These are phyloP conservation scores for Hymenoscyphus linearis DNA, from an alignment of 2,329 filamentous ascomycete genomes.

Conservation along the genomic window DNA sequence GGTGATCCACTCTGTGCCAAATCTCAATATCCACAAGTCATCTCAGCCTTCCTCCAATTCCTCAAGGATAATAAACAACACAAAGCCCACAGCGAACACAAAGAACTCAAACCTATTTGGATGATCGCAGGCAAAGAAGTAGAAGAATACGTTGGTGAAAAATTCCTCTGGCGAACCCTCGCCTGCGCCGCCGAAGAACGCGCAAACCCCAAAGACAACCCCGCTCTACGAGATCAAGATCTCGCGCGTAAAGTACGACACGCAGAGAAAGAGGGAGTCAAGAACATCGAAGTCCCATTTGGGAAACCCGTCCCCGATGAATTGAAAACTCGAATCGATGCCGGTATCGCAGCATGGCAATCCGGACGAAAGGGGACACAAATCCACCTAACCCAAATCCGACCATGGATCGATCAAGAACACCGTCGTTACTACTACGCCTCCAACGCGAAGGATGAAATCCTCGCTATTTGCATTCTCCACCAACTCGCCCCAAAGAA, in stretches of 20 bases:
- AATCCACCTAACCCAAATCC: conserved; percentile 84
- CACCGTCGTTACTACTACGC: conserved; percentile 86
- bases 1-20: conserved; percentile 82
- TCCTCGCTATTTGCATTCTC: conserved; percentile 75
- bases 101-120: conserved; percentile 77
- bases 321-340: conserved; percentile 63
- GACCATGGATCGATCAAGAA: conserved; percentile 76
- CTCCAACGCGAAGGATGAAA: conserved; percentile 63
- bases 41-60: conserved; percentile 68
- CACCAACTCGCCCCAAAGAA: conserved; percentile 74
- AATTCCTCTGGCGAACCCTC: conserved; percentile 81
- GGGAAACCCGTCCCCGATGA: conserved; percentile 60
- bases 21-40: conserved; percentile 68
- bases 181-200: conserved; percentile 87
- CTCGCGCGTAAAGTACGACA: conserved; percentile 77
- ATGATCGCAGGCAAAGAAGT: conserved; percentile 75
- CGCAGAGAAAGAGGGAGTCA: conserved; percentile 78
- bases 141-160: conserved; percentile 73
- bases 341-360: conserved; percentile 75
- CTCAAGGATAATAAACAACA: conserved; percentile 48
- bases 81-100: conserved; percentile 42
- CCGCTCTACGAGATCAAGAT: conserved; percentile 66
- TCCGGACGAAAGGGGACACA: conserved; percentile 74
- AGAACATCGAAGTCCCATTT: conserved; percentile 67
- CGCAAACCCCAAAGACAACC: conserved; percentile 66